A percentile compares a stretch with the other conserved stretches of the same genome.
Evolutionary conservation across 306 rosid species (phyloP).

Genomic region (Castanea crenata): DNA sequence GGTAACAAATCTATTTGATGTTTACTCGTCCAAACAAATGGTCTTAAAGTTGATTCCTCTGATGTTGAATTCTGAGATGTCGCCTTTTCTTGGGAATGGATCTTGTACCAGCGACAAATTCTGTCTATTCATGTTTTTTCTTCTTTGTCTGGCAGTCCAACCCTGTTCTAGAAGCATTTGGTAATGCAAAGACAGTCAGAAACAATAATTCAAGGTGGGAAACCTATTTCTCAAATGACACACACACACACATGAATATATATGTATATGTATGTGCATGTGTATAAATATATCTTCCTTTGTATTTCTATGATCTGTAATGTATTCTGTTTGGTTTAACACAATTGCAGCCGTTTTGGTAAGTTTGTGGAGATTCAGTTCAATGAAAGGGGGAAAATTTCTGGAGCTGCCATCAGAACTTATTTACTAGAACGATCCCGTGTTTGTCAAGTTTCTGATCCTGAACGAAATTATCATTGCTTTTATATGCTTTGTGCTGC

Average conservation of each 20-base stretch:
- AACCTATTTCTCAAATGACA: slow-evolving; percentile 5
- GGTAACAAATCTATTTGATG: slow-evolving; percentile 40
- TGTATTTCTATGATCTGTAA: not conserved
- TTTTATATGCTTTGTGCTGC: slow-evolving; percentile 98
- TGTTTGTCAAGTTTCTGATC: slow-evolving; percentile 97
- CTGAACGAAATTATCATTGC: slow-evolving; percentile 98
- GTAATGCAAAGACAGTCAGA: slow-evolving; percentile 93
- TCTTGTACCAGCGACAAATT: not conserved
- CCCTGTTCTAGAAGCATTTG: slow-evolving; percentile 98
- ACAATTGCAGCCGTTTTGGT: slow-evolving; percentile 91
- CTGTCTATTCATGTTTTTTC: slow-evolving; percentile 5
- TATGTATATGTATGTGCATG: too few species aligned
- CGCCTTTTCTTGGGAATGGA: slow-evolving; percentile 7
- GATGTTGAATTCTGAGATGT: slow-evolving; percentile 13
- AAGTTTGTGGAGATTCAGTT: slow-evolving; percentile 98
- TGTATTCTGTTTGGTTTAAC: slow-evolving; percentile 10
- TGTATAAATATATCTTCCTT: not conserved
- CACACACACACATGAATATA: too few species aligned
- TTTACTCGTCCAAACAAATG: not conserved
- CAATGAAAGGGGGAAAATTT: slow-evolving; percentile 75
- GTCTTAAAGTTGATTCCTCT: not conserved
- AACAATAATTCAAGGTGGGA: slow-evolving; percentile 89
- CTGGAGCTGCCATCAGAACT: slow-evolving; percentile 98
- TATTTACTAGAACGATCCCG: slow-evolving; percentile 90
- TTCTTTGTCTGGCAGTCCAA: slow-evolving; percentile 64